These are phyloP conservation scores for Talaromyces ruber DNA, from an alignment of 495 filamentous ascomycete species.

Conservation along the genomic window DNA sequence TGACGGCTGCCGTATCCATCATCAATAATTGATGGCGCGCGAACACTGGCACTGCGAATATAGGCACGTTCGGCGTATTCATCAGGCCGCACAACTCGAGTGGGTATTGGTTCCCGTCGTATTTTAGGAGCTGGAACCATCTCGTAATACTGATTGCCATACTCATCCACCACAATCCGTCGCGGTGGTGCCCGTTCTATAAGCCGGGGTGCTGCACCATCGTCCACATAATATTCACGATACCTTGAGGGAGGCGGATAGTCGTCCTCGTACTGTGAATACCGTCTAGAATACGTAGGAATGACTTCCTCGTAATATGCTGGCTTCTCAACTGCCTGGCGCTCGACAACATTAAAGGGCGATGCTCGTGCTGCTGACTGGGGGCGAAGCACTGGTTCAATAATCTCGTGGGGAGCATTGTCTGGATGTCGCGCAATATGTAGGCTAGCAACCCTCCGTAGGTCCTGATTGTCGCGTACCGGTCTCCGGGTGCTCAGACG, in stretches of 20 bases:
- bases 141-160: slow-evolving; percentile 63
- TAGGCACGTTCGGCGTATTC: slow-evolving; percentile 28
- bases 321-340: slow-evolving; percentile 33
- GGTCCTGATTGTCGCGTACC: slow-evolving; percentile 45
- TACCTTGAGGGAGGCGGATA: slow-evolving; percentile 49
- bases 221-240: slow-evolving; percentile 38
- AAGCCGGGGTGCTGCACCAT: slow-evolving; percentile 32
- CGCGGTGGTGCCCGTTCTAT: slow-evolving; percentile 48
- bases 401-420: slow-evolving; percentile 33
- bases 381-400: slow-evolving; percentile 37
- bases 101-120: slow-evolving; percentile 44
- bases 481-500: slow-evolving; percentile 29
- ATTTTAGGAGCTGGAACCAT: slow-evolving; percentile 34
- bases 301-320: slow-evolving; percentile 50
- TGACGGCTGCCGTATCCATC: slow-evolving; percentile 32
- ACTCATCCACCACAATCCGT: slow-evolving; percentile 61
- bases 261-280: slow-evolving; percentile 46
- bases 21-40: slow-evolving; percentile 33
- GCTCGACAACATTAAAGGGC: slow-evolving; percentile 53
- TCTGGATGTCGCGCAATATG: slow-evolving; percentile 42
- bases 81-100: slow-evolving; percentile 24
- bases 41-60: slow-evolving; percentile 27
- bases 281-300: slow-evolving; percentile 30
- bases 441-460: slow-evolving; percentile 51
- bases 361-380: slow-evolving; percentile 35